Evolutionary conservation across 768 basidiomycete genomes (phyloP), one percentile per base, ranked within the genome.

Genomic region (Coprinellus micaceus): DNA sequence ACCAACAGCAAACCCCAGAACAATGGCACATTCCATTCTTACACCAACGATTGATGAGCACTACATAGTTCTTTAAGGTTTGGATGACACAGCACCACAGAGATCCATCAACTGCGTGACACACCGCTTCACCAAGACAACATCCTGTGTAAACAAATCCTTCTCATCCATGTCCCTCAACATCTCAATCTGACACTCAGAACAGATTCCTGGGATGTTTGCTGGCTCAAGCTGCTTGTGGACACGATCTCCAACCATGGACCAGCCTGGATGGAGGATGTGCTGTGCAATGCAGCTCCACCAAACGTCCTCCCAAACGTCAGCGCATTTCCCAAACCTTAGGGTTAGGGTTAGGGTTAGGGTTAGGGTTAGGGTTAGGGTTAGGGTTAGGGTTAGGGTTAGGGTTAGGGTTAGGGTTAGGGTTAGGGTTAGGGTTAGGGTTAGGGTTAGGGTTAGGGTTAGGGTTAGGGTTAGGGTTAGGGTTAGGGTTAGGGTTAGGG

Each of bases 341-440:
- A 45, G 43, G 43, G 43, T 45, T 45, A 45, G 43, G 43, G 43
- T 45, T 45, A 45, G 43, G 43, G 43, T 45, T 45, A 45, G 43
- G 43, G 43, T 45, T 45, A 45, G 43, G 43, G 43, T 45, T 45
- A 45, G 43, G 43, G 43, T 45, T 45, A 45, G 43, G 43, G 43
- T 45, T 45, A 45, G 43, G 43, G 43, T 45, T 45, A 45, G 43
- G 43, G 43, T 45, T 45, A 10, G 19, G 43, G 43, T n/a, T n/a
- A n/a, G n/a, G n/a, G n/a, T n/a, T n/a, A n/a, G n/a, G n/a, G n/a
- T n/a, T n/a, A n/a, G n/a, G n/a, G n/a, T n/a, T n/a, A n/a, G n/a
- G n/a, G n/a, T n/a, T n/a, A n/a, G n/a, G n/a, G n/a, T n/a, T n/a
- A n/a, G n/a, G n/a, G n/a, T n/a, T n/a, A n/a, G n/a, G n/a, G n/a